phyloP scores from a whole-genome alignment of 768 basidiomycete species.

The Lyophyllum semitale region DNA sequence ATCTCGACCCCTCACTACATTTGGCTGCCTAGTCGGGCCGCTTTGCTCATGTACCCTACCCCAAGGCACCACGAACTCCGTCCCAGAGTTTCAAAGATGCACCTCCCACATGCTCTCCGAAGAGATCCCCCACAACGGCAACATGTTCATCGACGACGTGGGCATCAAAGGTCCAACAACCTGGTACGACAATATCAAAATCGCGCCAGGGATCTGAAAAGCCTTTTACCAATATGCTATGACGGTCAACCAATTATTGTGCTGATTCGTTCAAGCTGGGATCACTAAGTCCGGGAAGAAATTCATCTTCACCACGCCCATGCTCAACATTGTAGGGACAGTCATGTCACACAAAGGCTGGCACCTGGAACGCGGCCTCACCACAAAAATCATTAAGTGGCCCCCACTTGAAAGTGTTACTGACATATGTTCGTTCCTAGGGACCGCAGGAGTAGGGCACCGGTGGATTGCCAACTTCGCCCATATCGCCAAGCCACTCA shows the following conservation, averaged over 20 bases:
- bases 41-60: constrained; percentile 24
- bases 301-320: constrained; percentile 14
- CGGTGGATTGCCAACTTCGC: constrained; percentile 26
- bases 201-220: constrained; percentile 18
- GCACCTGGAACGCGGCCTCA: constrained; percentile 21
- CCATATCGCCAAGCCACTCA: constrained; percentile 24
- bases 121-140: constrained; percentile 9
- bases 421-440: constrained; percentile 25
- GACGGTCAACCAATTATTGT: constrained; percentile 23
- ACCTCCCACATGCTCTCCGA: constrained; percentile 8
- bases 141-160: constrained; percentile 20
- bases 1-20: constrained; percentile 34
- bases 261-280: constrained; percentile 23
- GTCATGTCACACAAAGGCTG: constrained; percentile 28
- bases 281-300: constrained; percentile 33
- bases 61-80: constrained; percentile 36
- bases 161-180: constrained; percentile 15
- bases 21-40: constrained; percentile 27
- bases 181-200: constrained; percentile 6
- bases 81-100: constrained; percentile 32
- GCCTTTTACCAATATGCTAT: constrained; percentile 20
- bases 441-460: constrained; percentile 18
- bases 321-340: constrained; percentile 28
- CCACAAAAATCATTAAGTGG: constrained; percentile 29
- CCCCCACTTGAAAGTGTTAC: constrained; percentile 7